Conservation (phyloP, 768 basidiomycete species). For the Tephrocybe sp. region DNA sequence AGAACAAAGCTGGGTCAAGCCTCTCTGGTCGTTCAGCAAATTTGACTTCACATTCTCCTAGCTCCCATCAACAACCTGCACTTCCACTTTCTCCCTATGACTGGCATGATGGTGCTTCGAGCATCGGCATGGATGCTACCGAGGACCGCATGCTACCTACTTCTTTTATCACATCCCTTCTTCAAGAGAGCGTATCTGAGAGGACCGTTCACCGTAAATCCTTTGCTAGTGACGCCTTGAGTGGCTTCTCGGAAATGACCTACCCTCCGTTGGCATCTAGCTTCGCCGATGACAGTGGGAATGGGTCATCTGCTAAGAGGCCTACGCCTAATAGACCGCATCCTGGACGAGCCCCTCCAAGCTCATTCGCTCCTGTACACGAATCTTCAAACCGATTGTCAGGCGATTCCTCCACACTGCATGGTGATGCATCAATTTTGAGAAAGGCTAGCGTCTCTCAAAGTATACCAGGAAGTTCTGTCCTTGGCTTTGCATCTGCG, state of each 20-base stretch:
- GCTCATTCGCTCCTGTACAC: slow-evolving; percentile 30
- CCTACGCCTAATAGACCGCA: slow-evolving; percentile 7
- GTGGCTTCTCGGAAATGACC: slow-evolving; percentile 53
- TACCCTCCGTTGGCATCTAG: slow-evolving; percentile 41
- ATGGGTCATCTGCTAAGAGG: slow-evolving; percentile 7
- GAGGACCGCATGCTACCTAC: slow-evolving; percentile 60
- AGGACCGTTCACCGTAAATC: slow-evolving; percentile 28
- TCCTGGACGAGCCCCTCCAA: slow-evolving; percentile 30
- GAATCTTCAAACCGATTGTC: slow-evolving; percentile 24
- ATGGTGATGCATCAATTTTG: slow-evolving; percentile 25
- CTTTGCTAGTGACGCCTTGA: slow-evolving; percentile 38
- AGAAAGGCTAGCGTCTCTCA: slow-evolving; percentile 24
- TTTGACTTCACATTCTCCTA: neutral
- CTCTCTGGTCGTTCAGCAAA: slow-evolving; percentile 2
- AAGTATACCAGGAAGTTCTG: slow-evolving; percentile 18
- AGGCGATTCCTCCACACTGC: slow-evolving; percentile 38
- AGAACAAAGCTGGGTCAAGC: slow-evolving; percentile 5
- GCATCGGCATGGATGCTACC: slow-evolving; percentile 51
- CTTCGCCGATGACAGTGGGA: slow-evolving; percentile 6
- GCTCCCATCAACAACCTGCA: slow-evolving; percentile 13
- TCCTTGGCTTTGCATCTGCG: slow-evolving; percentile 31
- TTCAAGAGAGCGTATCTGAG: slow-evolving; percentile 39
- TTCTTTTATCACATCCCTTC: slow-evolving; percentile 56
- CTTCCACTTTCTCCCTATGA: slow-evolving; percentile 39
- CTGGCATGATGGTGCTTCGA: slow-evolving; percentile 62